Evolutionary conservation across 352 stramenopile species (phyloP), one percentile per base, ranked within the genome.

Genomic region (Phytophthora citrophthora): DNA sequence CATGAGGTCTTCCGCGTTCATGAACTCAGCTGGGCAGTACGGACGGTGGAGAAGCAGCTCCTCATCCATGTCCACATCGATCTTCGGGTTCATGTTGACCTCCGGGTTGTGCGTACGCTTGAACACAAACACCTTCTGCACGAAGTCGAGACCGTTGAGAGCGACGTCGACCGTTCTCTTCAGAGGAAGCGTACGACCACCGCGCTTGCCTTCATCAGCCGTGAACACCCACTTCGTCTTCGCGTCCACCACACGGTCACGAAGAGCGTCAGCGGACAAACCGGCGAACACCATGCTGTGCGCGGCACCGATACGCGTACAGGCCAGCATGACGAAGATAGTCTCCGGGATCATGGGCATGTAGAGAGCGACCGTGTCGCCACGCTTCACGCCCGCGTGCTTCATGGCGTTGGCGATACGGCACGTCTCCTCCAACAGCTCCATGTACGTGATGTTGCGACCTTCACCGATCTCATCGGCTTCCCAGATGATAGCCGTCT

Each of bases 261-360:
- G 84, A 34, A 99, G 82, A 15, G 95, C 93, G 32, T 99, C 95
- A 4, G 96, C 86, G 27, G 80, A 97, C 59, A 97, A 96, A 61
- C 97, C 97, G 2, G 96, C 97, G 81, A 99, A 99, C 15, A 99
- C 91, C 18, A 99, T 94, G 16, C 85, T 97, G 81, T 99, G 97
- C 2, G 98, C 83, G 11, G 96, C 97, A 39, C 97, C 97, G 60
- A 99, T 98, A 47, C 97, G 90, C 20, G 95, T 90, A 66, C 97
- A 99, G 3, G 97, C 97, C 41, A 99, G 81, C 97, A 99, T 99
- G 31, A 94, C 94, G 74, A 98, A 98, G 36, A 93, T 92, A 7
- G 95, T 78, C 74, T 99, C 96, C 6, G 96, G 96, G 49, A 99
- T 97, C 97, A 99, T 99, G 36, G 97, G 97, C 97, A 99, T 98